Percentiles rank a stretch among this genome's conserved stretches.
Conservation (phyloP, 2,329 filamentous ascomycete species). For the Chaetomium strumarium region DNA sequence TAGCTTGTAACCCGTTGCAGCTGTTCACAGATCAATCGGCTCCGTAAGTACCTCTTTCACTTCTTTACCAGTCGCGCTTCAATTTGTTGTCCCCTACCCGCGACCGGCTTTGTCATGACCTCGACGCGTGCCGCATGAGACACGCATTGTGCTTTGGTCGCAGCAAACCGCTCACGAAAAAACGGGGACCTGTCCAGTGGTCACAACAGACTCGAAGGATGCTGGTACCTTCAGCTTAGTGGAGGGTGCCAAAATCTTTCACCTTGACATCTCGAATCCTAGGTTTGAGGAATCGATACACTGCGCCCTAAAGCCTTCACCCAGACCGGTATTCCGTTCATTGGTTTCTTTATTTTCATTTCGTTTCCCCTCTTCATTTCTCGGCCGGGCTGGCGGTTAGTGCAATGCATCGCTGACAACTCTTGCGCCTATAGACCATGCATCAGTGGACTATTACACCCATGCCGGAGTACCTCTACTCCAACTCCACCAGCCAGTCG, state of each 20-base stretch:
- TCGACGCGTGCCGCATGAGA: conserved; percentile 21
- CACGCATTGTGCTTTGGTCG: conserved; percentile 7
- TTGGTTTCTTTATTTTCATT: background rate
- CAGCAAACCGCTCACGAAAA: conserved; percentile 7
- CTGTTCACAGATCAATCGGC: conserved; percentile 11
- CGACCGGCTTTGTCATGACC: background rate
- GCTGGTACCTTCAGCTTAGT: background rate
- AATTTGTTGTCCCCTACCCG: no score
- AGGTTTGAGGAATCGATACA: background rate
- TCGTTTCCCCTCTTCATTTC: background rate
- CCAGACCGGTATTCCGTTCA: no score
- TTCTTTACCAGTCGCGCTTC: background rate
- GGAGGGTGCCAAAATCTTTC: background rate
- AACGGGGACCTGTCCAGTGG: background rate
- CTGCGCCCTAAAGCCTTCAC: no score
- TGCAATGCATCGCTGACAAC: conserved; percentile 2
- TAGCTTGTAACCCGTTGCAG: conserved; percentile 12
- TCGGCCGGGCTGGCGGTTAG: background rate
- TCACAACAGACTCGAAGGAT: background rate
- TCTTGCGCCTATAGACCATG: conserved; percentile 33
- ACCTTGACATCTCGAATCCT: no score
- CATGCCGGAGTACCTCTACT: conserved; percentile 48
- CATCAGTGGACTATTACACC: conserved; percentile 56
- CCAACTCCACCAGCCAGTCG: conserved; percentile 44
- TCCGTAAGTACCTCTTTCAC: conserved; percentile 23